phyloP scores from a whole-genome alignment of 2,329 filamentous ascomycete species.

The Aspergillus sp. region DNA sequence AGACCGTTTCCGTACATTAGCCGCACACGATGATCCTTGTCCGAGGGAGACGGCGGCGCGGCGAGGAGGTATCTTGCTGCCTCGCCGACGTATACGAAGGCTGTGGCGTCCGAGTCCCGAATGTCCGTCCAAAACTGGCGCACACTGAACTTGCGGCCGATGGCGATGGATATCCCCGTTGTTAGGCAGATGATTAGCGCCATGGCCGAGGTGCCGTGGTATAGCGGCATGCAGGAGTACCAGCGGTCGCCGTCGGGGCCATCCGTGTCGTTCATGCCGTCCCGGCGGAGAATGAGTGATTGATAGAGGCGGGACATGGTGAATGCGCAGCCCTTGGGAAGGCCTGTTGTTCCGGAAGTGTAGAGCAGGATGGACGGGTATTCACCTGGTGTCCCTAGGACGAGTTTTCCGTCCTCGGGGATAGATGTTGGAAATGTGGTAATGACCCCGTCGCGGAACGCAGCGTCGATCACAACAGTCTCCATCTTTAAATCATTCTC shows the following conservation, averaged over 20 bases:
- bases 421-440: slow-evolving; percentile 53
- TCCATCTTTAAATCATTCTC: slow-evolving; percentile 63
- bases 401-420: slow-evolving; percentile 56
- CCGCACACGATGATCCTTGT: slow-evolving; percentile 51
- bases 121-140: slow-evolving; percentile 74
- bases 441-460: slow-evolving; percentile 48
- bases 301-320: slow-evolving; percentile 55
- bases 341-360: slow-evolving; percentile 75
- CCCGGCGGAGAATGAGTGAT: slow-evolving; percentile 40
- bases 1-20: slow-evolving; percentile 56
- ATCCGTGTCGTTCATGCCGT: slow-evolving; percentile 33
- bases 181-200: slow-evolving; percentile 61
- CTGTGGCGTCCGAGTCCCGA: slow-evolving; percentile 68
- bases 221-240: slow-evolving; percentile 78
- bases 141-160: slow-evolving; percentile 63
- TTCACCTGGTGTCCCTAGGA: slow-evolving; percentile 55
- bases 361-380: slow-evolving; percentile 71
- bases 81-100: slow-evolving; percentile 79
- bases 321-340: slow-evolving; percentile 72
- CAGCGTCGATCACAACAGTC: slow-evolving; percentile 58
- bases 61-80: slow-evolving; percentile 75
- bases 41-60: slow-evolving; percentile 57
- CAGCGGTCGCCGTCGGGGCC: slow-evolving; percentile 59
- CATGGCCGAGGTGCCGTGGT: slow-evolving; percentile 74
- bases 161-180: slow-evolving; percentile 49